phyloP scores from a whole-genome alignment of 169 alveolate genomes.

The Toxoplasma gondii region DNA sequence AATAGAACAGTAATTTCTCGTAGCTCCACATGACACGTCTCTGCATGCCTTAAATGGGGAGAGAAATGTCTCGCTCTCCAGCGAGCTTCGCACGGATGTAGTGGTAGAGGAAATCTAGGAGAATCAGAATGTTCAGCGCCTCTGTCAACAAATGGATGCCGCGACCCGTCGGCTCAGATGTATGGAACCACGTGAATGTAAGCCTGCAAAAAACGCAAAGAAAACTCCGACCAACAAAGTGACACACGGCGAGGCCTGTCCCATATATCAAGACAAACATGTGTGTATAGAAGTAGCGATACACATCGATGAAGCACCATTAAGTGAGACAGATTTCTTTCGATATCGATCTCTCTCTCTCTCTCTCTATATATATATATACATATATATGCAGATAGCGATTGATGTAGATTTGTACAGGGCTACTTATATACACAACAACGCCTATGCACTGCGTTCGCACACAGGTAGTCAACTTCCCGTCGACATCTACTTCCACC shows the following conservation, averaged over 20 bases:
- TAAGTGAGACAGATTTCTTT: background rate
- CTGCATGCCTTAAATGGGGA: conserved; percentile 65
- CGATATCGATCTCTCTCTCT: background rate
- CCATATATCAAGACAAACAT: background rate
- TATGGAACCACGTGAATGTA: conserved; percentile 66
- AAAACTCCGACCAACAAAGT: background rate
- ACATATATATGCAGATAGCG: background rate
- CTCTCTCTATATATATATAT: background rate
- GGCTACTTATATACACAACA: background rate
- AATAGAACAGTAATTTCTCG: too few species aligned
- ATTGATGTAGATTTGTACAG: background rate
- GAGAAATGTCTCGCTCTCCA: conserved; percentile 63
- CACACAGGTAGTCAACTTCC: too few species aligned
- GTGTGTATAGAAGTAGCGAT: background rate
- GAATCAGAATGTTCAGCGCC: conserved; percentile 69
- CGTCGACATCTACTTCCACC: too few species aligned
- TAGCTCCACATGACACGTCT: too few species aligned
- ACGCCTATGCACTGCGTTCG: background rate
- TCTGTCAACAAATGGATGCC: conserved; percentile 74
- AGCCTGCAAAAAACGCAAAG: conserved; percentile 17
- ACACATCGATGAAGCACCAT: background rate
- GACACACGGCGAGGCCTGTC: background rate
- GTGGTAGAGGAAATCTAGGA: conserved; percentile 71
- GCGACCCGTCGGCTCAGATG: conserved; percentile 69
- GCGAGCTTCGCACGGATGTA: conserved; percentile 68